Conservation (phyloP, 2,329 filamentous ascomycete species). For the Talaromyces sp. region DNA sequence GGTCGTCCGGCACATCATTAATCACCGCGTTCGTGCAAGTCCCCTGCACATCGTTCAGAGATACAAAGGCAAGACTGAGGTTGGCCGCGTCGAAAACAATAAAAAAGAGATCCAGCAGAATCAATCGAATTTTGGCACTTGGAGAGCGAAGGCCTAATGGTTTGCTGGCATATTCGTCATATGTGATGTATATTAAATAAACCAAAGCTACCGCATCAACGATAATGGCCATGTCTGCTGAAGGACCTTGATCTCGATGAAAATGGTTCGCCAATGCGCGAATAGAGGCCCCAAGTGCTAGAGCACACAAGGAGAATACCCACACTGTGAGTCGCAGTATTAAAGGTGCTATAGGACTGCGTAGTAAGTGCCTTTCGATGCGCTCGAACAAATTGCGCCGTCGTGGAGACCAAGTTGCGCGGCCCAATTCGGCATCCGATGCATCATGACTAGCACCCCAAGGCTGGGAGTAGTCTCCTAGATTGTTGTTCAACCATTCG, state of each 20-base stretch:
- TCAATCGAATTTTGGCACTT: slow-evolving; percentile 78
- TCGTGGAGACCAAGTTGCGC: slow-evolving; percentile 43
- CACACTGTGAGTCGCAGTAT: slow-evolving; percentile 77
- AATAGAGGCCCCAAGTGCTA: slow-evolving; percentile 73
- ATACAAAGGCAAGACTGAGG: slow-evolving; percentile 80
- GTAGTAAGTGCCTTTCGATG: slow-evolving; percentile 64
- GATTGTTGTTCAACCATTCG: slow-evolving; percentile 44
- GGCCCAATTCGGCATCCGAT: slow-evolving; percentile 47
- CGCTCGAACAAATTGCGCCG: slow-evolving; percentile 54
- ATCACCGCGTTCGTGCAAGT: slow-evolving; percentile 49
- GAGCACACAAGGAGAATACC: slow-evolving; percentile 72
- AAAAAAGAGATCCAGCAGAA: slow-evolving; percentile 89
- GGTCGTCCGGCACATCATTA: slow-evolving; percentile 30
- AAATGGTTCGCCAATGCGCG: slow-evolving; percentile 54
- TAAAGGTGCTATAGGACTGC: slow-evolving; percentile 79
- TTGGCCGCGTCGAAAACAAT: slow-evolving; percentile 97
- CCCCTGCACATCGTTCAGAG: slow-evolving; percentile 61
- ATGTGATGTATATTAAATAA: slow-evolving; percentile 90
- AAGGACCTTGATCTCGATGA: slow-evolving; percentile 58
- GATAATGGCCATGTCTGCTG: slow-evolving; percentile 80
- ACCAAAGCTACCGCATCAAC: slow-evolving; percentile 84
- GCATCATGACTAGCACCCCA: slow-evolving; percentile 48
- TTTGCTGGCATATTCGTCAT: slow-evolving; percentile 92
- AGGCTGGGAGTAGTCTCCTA: slow-evolving; percentile 42
- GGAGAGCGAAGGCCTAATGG: slow-evolving; percentile 81